Evolutionary conservation across 768 basidiomycete genomes (phyloP), one percentile per base, ranked within the genome.

Genomic region (Tricholoma matsutake): DNA sequence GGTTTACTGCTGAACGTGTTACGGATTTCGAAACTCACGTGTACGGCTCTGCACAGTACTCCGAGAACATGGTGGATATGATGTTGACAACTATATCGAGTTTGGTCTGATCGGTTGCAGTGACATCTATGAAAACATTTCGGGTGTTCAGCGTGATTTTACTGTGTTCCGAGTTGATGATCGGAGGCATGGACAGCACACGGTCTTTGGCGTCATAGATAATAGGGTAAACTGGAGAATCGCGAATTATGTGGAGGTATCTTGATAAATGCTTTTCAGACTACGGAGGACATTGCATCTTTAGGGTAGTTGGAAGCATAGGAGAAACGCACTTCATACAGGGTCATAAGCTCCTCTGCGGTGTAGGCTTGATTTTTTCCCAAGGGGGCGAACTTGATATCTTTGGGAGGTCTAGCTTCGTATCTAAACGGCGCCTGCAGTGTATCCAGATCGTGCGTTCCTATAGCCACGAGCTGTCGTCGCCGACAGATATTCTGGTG

Each of bases 141-240:
- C 82, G 84, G 10, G 97, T 98, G 70, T 94, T 88, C 63, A 97
- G 79, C 0, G 92, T 92, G 70, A 99, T 98, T 79, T 98, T 98
- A 72, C 94, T 98, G 75, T 93, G 92, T 65, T 97, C 90, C 3
- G 94, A 96, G 76, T 97, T 97, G 76, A 96, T 96, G 72, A 99
- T 98, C 8, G 97, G 97, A 39, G 97, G 97, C 89, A 98, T 96
- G 18, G 94, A 96, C 29, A 97, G 81, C 2, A 98, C 96, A 29
- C 80, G 85, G 72, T 93, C 92, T 60, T 89, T 80, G 9, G 84
- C 81, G 73, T 98, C 96, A 75, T 98, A 98, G 71, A 98, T 97
- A 76, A 98, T 90, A 37, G 97, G 97, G 75, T 98, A 98, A 49
- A 97, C 93, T 8, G 96, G 93, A 13, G 94, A 92, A 71, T 97